A percentile compares a stretch with the other conserved stretches of the same genome.
These are phyloP conservation scores for Mortierella sp. DNA, from an alignment of 371 early-diverging fungal genomes.

Conservation along the genomic window DNA sequence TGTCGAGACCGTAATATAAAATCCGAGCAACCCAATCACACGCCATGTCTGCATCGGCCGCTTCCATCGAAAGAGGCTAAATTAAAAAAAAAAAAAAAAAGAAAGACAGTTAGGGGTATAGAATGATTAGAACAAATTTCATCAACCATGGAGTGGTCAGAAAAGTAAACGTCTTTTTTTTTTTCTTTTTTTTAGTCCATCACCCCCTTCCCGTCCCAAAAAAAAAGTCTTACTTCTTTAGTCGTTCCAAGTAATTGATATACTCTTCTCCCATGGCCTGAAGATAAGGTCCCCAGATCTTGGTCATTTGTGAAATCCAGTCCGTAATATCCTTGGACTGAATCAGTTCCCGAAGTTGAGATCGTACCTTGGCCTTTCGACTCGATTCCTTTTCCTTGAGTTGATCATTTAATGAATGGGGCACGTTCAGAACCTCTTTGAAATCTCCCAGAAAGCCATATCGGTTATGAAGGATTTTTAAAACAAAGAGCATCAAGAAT, in stretches of 20 bases:
- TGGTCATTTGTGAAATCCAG: constrained; percentile 47
- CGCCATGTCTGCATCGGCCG: constrained; percentile 47
- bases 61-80: constrained; percentile 49
- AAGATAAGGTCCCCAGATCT: constrained; percentile 47
- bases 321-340: constrained; percentile 48
- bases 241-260: constrained; percentile 38
- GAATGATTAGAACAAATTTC: not conserved
- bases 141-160: not conserved
- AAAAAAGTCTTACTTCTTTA: constrained; percentile 36
- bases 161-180: not conserved
- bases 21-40: constrained; percentile 19
- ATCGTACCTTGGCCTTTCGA: constrained; percentile 23
- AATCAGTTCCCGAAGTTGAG: constrained; percentile 42
- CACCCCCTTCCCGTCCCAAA: not conserved
- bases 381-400: constrained; percentile 7
- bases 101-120: not conserved
- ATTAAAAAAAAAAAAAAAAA: not conserved
- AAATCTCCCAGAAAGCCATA: constrained; percentile 37
- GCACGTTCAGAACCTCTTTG: constrained; percentile 20
- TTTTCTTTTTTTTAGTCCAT: not conserved
- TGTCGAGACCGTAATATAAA: constrained; percentile 24
- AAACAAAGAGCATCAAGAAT: constrained; percentile 22
- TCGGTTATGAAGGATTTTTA: constrained; percentile 46
- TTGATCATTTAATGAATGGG: constrained; percentile 10
- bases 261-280: constrained; percentile 49